A percentile compares a stretch with the other conserved stretches of the same genome.
These are phyloP conservation scores for Diplocarpon mali DNA, from an alignment of 2,329 filamentous ascomycete species.

Conservation along the genomic window DNA sequence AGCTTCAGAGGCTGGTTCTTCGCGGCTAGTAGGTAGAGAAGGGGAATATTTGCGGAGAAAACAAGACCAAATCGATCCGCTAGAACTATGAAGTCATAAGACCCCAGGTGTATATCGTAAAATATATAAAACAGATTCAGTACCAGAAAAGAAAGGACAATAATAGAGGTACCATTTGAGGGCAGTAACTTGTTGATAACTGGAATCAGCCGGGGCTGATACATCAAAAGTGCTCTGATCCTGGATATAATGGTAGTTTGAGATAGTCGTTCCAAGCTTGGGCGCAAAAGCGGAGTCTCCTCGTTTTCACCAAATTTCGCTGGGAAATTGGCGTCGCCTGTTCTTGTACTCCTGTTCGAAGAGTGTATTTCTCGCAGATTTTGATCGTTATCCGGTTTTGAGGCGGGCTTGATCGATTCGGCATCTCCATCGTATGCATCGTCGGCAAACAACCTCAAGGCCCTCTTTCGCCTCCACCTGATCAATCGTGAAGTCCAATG, in stretches of 20 bases:
- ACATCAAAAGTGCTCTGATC: conserved; percentile 32
- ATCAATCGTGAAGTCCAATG: conserved; percentile 17
- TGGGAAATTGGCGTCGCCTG: conserved; percentile 13
- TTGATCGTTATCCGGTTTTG: background rate
- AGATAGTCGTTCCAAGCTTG: background rate
- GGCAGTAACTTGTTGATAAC: conserved; percentile 46
- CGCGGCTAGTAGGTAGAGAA: conserved; percentile 51
- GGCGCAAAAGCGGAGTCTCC: conserved; percentile 17
- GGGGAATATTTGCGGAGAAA: conserved; percentile 38
- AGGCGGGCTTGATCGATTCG: conserved; percentile 6
- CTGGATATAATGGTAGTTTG: conserved; percentile 3
- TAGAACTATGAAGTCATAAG: conserved; percentile 43
- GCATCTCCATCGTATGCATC: conserved; percentile 11
- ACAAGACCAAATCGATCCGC: conserved; percentile 24
- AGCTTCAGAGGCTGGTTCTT: conserved; percentile 54
- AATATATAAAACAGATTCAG: conserved; percentile 49
- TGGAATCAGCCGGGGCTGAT: conserved; percentile 46
- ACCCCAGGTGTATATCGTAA: conserved; percentile 37
- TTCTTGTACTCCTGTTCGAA: conserved; percentile 19
- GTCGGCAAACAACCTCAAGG: conserved; percentile 5
- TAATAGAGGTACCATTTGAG: conserved; percentile 42
- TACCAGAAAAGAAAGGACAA: conserved; percentile 38
- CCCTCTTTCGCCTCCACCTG: conserved; percentile 15
- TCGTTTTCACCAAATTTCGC: conserved; percentile 17
- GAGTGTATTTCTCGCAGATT: conserved; percentile 11